Conservation (phyloP, 179 eudicot species). For the Amaranthus tricolor region DNA sequence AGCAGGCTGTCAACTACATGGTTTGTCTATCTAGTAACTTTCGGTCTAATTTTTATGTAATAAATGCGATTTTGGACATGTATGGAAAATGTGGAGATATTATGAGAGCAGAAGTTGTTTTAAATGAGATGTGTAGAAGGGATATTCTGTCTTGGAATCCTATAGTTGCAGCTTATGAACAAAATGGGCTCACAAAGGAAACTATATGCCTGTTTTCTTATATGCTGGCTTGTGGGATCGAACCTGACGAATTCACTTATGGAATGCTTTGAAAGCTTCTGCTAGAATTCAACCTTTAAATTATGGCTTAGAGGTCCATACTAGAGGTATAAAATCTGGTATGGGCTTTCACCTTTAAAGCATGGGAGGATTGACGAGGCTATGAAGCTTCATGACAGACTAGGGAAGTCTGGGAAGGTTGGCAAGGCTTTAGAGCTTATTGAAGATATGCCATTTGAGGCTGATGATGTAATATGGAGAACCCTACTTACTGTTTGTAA, state of each 20-base stretch:
- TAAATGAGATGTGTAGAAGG: slow-evolving; percentile 59
- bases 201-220: slow-evolving; percentile 49
- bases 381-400: slow-evolving; percentile 64
- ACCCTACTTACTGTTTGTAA: slow-evolving; percentile 61
- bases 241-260: slow-evolving; percentile 85
- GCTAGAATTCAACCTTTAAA: slow-evolving; percentile 39
- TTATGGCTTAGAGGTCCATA: slow-evolving; percentile 59
- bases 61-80: slow-evolving; percentile 68
- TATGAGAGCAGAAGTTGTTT: slow-evolving; percentile 50
- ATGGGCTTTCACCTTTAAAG: slow-evolving; percentile 61
- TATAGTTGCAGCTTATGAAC: slow-evolving; percentile 74
- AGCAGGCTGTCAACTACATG: slow-evolving; percentile 61
- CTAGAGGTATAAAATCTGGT: slow-evolving; percentile 55
- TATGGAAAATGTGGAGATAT: slow-evolving; percentile 72
- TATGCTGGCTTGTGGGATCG: slow-evolving; percentile 61
- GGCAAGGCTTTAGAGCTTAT: slow-evolving; percentile 64
- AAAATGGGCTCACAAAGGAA: slow-evolving; percentile 58
- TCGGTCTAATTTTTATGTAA: slow-evolving; percentile 45
- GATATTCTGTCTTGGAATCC: slow-evolving; percentile 89
- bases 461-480: slow-evolving; percentile 82
- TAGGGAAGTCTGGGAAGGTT: slow-evolving; percentile 76
- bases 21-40: slow-evolving; percentile 54
- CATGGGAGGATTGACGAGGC: slow-evolving; percentile 68
- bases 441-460: slow-evolving; percentile 74
- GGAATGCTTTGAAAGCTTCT: slow-evolving; percentile 85